phyloP scores from a whole-genome alignment of 75 land plant genomes.

The Cunninghamia lanceolata region DNA sequence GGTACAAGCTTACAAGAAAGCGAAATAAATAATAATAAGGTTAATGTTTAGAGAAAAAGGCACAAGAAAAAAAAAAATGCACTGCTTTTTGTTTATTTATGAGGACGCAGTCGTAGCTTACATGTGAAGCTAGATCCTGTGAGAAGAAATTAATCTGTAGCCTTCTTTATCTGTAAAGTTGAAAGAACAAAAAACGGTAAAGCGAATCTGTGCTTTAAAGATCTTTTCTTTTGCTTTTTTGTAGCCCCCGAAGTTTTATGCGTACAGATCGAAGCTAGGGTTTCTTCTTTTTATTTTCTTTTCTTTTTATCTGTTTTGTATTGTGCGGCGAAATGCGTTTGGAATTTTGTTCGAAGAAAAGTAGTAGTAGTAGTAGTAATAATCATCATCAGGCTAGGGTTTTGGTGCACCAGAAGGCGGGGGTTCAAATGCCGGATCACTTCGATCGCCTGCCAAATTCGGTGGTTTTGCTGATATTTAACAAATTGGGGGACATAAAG shows the following conservation, averaged over 20 bases:
- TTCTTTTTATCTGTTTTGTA: neutral
- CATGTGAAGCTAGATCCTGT: neutral
- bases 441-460: constrained; percentile 59
- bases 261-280: neutral
- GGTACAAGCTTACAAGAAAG: neutral
- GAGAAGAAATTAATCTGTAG: neutral
- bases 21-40: neutral
- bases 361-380: neutral
- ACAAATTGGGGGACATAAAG: constrained; percentile 52
- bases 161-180: neutral
- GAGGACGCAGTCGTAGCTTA: neutral
- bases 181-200: neutral
- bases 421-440: constrained; percentile 24
- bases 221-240: neutral
- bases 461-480: constrained; percentile 52
- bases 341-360: neutral
- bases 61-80: neutral
- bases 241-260: neutral
- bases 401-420: neutral
- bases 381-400: neutral
- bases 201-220: neutral
- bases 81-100: neutral
- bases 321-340: neutral
- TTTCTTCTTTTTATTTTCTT: neutral
- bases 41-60: neutral